phyloP scores from a whole-genome alignment of 2,329 filamentous ascomycete genomes.

The Alternaria conjuncta region DNA sequence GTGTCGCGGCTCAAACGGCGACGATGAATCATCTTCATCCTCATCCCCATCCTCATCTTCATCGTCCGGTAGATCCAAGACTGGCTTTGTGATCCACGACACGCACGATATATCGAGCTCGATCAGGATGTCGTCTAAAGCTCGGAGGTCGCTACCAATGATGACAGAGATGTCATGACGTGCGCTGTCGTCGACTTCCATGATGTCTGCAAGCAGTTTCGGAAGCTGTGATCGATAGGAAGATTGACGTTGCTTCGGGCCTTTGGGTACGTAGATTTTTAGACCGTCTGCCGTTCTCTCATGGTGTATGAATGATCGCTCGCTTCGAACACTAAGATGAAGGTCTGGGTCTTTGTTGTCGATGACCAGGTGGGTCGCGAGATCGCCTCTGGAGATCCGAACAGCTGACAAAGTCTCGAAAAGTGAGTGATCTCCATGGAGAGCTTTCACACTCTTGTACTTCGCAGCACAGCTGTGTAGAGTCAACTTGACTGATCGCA shows the following conservation, averaged over 20 bases:
- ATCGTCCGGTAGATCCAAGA: neutral
- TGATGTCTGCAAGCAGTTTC: constrained; percentile 13
- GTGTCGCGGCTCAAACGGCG: neutral
- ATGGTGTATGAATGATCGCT: constrained; percentile 21
- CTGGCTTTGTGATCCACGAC: constrained; percentile 24
- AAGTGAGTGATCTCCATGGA: constrained; percentile 14
- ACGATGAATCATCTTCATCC: neutral
- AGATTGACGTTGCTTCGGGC: constrained; percentile 5
- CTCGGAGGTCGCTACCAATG: neutral
- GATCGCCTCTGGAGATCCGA: neutral
- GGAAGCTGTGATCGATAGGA: constrained; percentile 28
- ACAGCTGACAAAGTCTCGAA: constrained; percentile 6
- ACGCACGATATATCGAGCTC: constrained; percentile 26
- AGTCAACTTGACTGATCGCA: neutral
- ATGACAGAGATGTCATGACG: constrained; percentile 19
- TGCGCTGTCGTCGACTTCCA: constrained; percentile 4
- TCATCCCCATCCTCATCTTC: neutral
- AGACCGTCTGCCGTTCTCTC: constrained; percentile 10
- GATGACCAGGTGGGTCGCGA: neutral
- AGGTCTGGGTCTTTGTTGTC: neutral
- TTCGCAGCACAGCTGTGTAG: constrained; percentile 28
- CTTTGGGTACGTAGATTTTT: constrained; percentile 23
- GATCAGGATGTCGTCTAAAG: constrained; percentile 18
- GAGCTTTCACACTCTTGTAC: constrained; percentile 26
- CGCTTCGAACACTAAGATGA: constrained; percentile 14